Evolutionary conservation across 768 basidiomycete genomes (phyloP).

Genomic region (Albatrellus ellisii): DNA sequence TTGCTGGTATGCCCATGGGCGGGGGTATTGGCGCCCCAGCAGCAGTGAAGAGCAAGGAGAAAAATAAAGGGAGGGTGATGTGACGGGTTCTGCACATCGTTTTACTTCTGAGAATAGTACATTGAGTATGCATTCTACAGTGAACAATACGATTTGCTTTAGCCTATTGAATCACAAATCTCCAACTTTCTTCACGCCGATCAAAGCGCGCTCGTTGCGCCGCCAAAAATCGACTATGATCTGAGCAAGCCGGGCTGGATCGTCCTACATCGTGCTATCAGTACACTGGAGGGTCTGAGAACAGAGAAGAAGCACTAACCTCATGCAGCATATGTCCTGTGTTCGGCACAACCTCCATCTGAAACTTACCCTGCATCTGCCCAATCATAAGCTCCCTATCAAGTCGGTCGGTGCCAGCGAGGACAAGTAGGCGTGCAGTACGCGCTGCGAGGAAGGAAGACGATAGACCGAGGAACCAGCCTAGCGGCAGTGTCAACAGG

Average conservation of each 20-base stretch:
- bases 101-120: neutral
- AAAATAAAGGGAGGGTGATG: neutral
- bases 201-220: slow-evolving; percentile 62
- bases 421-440: slow-evolving; percentile 74
- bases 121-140: neutral
- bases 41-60: slow-evolving; percentile 6
- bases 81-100: too few relatives aligned
- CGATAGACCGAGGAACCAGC: slow-evolving; percentile 85
- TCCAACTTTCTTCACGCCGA: slow-evolving; percentile 48
- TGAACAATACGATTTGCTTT: neutral
- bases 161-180: slow-evolving; percentile 23
- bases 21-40: slow-evolving; percentile 11
- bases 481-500: slow-evolving; percentile 26
- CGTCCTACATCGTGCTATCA: slow-evolving; percentile 41
- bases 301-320: slow-evolving; percentile 29
- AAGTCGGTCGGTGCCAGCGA: slow-evolving; percentile 88
- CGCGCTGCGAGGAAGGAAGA: slow-evolving; percentile 62
- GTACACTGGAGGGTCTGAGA: neutral
- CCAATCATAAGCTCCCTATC: slow-evolving; percentile 92
- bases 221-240: slow-evolving; percentile 84
- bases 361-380: slow-evolving; percentile 79
- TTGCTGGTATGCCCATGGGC: slow-evolving; percentile 63
- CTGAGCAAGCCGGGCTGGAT: slow-evolving; percentile 69
- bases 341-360: slow-evolving; percentile 73
- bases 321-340: slow-evolving; percentile 95